phyloP scores from a whole-genome alignment of 2,329 filamentous ascomycete species.

The Aspergillus neoniger region DNA sequence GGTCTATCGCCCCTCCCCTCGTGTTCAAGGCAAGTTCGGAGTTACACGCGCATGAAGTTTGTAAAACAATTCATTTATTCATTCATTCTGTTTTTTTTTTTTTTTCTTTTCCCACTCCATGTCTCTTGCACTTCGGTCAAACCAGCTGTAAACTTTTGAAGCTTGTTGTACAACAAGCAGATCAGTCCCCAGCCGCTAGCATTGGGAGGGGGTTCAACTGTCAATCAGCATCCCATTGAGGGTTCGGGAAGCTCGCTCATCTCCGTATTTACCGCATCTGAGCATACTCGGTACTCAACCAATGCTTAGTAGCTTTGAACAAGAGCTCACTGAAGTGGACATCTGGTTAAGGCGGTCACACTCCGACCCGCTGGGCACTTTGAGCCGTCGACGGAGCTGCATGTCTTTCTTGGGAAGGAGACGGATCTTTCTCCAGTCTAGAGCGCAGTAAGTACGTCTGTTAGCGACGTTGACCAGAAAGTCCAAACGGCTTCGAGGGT shows the following conservation, averaged over 20 bases:
- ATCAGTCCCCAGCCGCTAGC: too few relatives aligned
- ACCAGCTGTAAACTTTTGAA: neutral
- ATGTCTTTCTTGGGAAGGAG: constrained; percentile 9
- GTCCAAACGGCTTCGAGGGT: constrained; percentile 12
- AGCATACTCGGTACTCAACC: too few relatives aligned
- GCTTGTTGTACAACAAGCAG: neutral
- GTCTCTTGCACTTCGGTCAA: neutral
- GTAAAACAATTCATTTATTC: neutral
- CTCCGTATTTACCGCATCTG: too few relatives aligned
- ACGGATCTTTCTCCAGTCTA: constrained; percentile 4
- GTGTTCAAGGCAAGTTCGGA: constrained; percentile 10
- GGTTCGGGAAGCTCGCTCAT: neutral
- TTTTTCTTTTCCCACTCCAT: neutral
- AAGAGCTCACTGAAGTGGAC: neutral
- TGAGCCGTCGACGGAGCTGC: neutral
- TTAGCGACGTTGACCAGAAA: neutral
- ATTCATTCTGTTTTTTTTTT: too few relatives aligned
- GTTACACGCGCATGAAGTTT: neutral
- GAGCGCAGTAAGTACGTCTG: neutral
- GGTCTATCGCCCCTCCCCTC: constrained; percentile 7
- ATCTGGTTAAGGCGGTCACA: neutral
- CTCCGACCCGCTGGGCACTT: neutral
- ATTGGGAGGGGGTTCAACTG: too few relatives aligned
- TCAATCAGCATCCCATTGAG: neutral
- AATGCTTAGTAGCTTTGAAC: neutral